Percentiles rank a stretch among this genome's conserved stretches.
Evolutionary conservation across 306 rosid genomes (phyloP).

Genomic region (Lagenaria siceraria): DNA sequence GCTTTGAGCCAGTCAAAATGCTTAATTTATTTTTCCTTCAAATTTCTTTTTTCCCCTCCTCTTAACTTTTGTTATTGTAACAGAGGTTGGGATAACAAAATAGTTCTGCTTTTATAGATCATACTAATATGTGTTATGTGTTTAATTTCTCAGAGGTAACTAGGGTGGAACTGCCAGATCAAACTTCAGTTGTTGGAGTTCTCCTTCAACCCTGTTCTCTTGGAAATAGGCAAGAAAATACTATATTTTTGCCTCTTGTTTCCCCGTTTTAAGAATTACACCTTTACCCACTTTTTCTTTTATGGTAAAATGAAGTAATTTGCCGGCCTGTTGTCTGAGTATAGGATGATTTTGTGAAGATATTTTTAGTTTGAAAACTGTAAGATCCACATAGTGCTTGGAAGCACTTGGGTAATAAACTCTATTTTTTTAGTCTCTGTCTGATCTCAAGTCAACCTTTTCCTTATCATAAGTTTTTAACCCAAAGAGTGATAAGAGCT

Average conservation of each 20-base stretch:
- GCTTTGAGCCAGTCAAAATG: background rate
- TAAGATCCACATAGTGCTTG: background rate
- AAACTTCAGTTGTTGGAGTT: conserved; percentile 64
- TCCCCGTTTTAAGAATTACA: background rate
- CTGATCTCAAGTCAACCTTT: background rate
- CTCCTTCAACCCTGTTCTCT: conserved; percentile 64
- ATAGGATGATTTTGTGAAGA: background rate
- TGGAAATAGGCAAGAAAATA: conserved; percentile 63
- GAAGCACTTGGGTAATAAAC: background rate
- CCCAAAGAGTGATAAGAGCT: background rate
- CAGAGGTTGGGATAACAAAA: background rate
- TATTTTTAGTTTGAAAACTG: background rate
- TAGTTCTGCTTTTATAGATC: background rate
- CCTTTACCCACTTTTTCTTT: background rate
- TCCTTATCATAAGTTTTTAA: background rate
- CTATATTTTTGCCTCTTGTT: conserved; percentile 15
- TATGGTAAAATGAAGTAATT: background rate
- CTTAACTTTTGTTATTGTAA: background rate
- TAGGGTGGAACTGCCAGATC: conserved; percentile 55
- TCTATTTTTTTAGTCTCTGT: background rate
- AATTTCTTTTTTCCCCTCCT: background rate
- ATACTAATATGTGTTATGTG: background rate
- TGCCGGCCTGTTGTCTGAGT: background rate
- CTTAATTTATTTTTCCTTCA: background rate
- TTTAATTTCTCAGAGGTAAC: conserved; percentile 49